Percentiles rank a stretch among this genome's conserved stretches.
These are phyloP conservation scores for Beta vulgaris DNA, from an alignment of 148 eudicot genomes.

Conservation along the genomic window DNA sequence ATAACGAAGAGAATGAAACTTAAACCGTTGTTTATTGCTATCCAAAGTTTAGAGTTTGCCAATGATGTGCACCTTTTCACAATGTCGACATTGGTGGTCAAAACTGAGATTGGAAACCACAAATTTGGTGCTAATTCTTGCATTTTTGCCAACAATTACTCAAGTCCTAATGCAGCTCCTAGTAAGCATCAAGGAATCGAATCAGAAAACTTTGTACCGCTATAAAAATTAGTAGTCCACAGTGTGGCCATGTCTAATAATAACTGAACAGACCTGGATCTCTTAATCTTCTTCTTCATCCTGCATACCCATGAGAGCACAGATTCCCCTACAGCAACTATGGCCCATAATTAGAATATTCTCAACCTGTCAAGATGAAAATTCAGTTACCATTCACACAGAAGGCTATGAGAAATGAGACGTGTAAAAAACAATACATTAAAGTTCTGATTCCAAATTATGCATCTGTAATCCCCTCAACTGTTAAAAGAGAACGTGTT, in stretches of 20 bases:
- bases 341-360: slow-evolving; percentile 84
- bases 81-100: slow-evolving; percentile 87
- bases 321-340: slow-evolving; percentile 94
- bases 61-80: slow-evolving; percentile 68
- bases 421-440: no score
- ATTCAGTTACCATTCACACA: not conserved
- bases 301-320: slow-evolving; percentile 86
- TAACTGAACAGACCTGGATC: slow-evolving; percentile 34
- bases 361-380: slow-evolving; percentile 61
- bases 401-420: not conserved
- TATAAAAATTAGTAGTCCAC: slow-evolving; percentile 10
- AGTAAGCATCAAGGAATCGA: slow-evolving; percentile 4
- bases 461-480: no score
- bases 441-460: no score
- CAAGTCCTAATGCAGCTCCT: slow-evolving; percentile 86
- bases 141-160: slow-evolving; percentile 75
- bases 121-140: slow-evolving; percentile 60
- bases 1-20: not conserved
- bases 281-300: slow-evolving; percentile 76
- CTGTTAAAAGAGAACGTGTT: no score
- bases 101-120: slow-evolving; percentile 70
- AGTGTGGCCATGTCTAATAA: not conserved
- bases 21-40: not conserved
- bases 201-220: no score
- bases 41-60: not conserved